Evolutionary conservation across 2,329 filamentous ascomycete genomes (phyloP).

Genomic region (Colletotrichum orbiculare): DNA sequence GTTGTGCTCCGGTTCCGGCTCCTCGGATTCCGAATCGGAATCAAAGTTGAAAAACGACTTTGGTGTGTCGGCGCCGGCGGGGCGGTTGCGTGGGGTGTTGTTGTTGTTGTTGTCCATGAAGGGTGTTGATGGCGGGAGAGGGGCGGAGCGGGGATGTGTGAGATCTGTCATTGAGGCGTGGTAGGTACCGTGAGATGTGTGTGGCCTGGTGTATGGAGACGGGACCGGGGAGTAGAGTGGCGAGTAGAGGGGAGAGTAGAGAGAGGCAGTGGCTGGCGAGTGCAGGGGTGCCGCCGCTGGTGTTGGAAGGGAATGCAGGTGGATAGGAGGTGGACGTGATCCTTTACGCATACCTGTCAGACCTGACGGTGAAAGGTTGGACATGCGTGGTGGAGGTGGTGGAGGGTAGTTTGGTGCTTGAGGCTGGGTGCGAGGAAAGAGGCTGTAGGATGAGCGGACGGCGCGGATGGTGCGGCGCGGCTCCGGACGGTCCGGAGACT

Average conservation of each 20-base stretch:
- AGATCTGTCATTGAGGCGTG: constrained; percentile 29
- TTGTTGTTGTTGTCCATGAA: not conserved
- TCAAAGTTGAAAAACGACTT: constrained; percentile 38
- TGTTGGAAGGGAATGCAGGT: constrained; percentile 33
- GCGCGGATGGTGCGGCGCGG: constrained; percentile 38
- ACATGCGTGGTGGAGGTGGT: constrained; percentile 23
- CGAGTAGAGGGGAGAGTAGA: constrained; percentile 30
- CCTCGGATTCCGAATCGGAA: constrained; percentile 36
- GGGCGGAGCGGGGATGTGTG: constrained; percentile 35
- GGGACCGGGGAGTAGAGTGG: constrained; percentile 27
- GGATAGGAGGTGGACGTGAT: constrained; percentile 34
- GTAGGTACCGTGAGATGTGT: constrained; percentile 27
- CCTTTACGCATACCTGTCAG: constrained; percentile 26
- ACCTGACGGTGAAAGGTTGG: constrained; percentile 14
- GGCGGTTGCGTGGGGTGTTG: not conserved
- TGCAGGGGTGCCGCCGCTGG: constrained; percentile 8
- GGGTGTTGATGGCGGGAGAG: constrained; percentile 22
- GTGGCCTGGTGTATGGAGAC: constrained; percentile 24
- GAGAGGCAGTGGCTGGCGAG: constrained; percentile 32
- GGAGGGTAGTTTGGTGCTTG: constrained; percentile 15
- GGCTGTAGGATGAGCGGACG: constrained; percentile 37
- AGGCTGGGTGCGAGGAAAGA: constrained; percentile 33
- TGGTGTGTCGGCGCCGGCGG: constrained; percentile 2
- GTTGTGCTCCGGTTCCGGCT: constrained; percentile 24
- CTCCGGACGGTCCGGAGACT: constrained; percentile 15